Percentiles rank a stretch among this genome's conserved stretches.
Conservation (phyloP, 306 rosid species). For the Inga oerstediana region DNA sequence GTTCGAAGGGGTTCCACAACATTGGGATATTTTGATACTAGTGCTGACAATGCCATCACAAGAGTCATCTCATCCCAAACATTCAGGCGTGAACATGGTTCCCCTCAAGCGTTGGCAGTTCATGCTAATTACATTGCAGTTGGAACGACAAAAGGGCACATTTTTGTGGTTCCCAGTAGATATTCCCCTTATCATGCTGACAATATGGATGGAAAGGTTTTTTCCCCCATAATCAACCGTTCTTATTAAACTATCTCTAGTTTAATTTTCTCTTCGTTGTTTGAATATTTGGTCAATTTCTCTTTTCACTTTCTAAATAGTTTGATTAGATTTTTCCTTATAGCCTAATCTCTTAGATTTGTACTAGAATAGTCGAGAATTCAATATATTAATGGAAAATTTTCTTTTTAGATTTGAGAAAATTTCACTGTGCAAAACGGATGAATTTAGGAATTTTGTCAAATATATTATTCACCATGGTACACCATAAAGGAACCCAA, state of each 20-base stretch:
- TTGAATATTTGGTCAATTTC: constrained; percentile 25
- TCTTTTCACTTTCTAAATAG: constrained; percentile 19
- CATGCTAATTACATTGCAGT: constrained; percentile 83
- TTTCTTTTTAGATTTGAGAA: neutral
- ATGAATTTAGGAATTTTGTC: constrained; percentile 5
- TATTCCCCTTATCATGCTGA: constrained; percentile 79
- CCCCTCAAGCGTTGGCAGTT: constrained; percentile 81
- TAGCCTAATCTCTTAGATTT: constrained; percentile 23
- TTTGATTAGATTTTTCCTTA: constrained; percentile 23
- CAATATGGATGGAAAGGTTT: constrained; percentile 83
- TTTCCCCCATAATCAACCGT: neutral
- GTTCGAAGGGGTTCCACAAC: constrained; percentile 79
- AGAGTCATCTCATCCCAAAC: constrained; percentile 66
- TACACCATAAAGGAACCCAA: constrained; percentile 12
- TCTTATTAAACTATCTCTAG: constrained; percentile 19
- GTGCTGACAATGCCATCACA: constrained; percentile 68
- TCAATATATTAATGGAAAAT: constrained; percentile 21
- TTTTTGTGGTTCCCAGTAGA: constrained; percentile 75
- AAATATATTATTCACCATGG: neutral
- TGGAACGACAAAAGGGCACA: constrained; percentile 89
- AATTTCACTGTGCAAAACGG: neutral
- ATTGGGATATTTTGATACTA: constrained; percentile 79
- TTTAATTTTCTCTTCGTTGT: constrained; percentile 25
- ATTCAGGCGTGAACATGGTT: constrained; percentile 88
- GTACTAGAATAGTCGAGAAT: constrained; percentile 11